Conservation (phyloP, 768 basidiomycete species). For the Favolaschia claudopus region DNA sequence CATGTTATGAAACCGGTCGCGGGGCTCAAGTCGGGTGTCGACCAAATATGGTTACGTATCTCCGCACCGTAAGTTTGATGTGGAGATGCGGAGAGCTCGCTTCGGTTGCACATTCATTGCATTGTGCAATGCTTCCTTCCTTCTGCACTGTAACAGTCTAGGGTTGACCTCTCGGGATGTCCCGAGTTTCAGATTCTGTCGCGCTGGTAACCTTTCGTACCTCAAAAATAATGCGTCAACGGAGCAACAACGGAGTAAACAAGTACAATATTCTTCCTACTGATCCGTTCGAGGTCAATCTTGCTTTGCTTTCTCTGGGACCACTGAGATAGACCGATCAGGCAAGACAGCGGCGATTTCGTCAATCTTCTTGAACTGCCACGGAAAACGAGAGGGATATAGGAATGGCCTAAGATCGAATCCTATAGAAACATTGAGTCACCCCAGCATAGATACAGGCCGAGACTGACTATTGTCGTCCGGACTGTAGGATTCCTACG, state of each 20-base stretch:
- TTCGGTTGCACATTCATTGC: no score
- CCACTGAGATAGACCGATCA: conserved; percentile 57
- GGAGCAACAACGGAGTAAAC: background rate
- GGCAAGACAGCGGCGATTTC: conserved; percentile 79
- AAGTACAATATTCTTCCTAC: background rate
- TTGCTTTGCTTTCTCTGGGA: conserved; percentile 20
- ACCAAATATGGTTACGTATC: no score
- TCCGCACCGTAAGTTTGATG: no score
- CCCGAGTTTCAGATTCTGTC: no score
- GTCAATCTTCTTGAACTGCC: conserved; percentile 97
- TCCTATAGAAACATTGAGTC: conserved; percentile 54
- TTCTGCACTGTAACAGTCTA: no score
- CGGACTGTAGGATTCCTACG: conserved; percentile 92
- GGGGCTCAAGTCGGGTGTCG: no score
- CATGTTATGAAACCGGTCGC: no score
- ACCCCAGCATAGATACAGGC: conserved; percentile 1
- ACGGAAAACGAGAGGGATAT: conserved; percentile 93
- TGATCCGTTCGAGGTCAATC: conserved; percentile 12
- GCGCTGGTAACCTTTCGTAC: no score
- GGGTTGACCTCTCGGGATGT: no score
- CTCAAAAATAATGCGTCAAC: no score
- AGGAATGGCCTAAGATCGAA: conserved; percentile 97
- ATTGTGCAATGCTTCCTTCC: no score
- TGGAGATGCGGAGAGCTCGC: no score
- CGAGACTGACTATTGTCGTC: conserved; percentile 86